phyloP scores from a whole-genome alignment of 345 rosid species.

The Syzygium jambos region DNA sequence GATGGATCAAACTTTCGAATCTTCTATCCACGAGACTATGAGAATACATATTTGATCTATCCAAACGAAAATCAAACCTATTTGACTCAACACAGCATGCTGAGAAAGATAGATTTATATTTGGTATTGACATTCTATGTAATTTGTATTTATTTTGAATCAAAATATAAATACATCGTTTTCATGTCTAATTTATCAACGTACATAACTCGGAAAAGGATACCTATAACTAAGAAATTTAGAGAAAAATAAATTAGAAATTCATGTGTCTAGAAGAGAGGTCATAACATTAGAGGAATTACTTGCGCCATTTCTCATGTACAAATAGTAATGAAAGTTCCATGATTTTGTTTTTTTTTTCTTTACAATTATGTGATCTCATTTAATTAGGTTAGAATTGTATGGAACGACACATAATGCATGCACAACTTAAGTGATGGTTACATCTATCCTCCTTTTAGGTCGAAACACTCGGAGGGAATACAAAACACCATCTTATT shows the following conservation, averaged over 20 bases:
- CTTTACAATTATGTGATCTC: neutral
- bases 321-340: neutral
- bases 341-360: neutral
- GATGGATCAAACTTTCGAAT: neutral
- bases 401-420: neutral
- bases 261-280: neutral
- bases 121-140: no score
- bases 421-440: neutral
- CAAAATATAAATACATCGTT: no score
- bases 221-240: neutral
- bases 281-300: neutral
- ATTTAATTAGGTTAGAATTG: neutral
- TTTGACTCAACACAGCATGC: neutral
- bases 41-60: neutral
- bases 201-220: neutral
- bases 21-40: no score
- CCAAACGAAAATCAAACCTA: neutral
- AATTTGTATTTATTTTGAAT: no score
- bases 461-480: neutral
- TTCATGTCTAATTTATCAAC: no score
- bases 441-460: neutral
- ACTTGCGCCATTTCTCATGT: neutral
- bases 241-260: neutral
- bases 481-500: neutral
- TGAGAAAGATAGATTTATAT: no score